Evolutionary conservation across 257 asterid species (phyloP), one percentile per base, ranked within the genome.

Genomic region (Henckelia pumila): DNA sequence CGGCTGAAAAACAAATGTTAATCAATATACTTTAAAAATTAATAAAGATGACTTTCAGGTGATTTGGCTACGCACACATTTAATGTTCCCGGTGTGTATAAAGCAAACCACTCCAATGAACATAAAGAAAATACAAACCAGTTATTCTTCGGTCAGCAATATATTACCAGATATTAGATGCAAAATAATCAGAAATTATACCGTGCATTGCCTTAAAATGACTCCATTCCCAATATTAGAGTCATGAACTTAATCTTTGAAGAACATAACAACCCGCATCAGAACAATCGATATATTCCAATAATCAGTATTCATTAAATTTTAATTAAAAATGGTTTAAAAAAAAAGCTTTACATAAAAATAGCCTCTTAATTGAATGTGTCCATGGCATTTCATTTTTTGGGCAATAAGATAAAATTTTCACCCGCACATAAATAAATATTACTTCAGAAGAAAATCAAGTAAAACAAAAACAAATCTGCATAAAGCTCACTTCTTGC

Each of bases 1-100:
- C 11, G 8, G 64, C 83, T 79, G 75, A 56, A 59, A 57, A 32
- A 23, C 50, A 29, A 58, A 37, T 3, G 19, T 17, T 7, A 0
- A n/a, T n/a, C n/a, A n/a, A 0, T 9, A 52, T 23, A 35, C 20
- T 33, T n/a, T 13, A 26, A 32, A 67, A 67, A 55, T 1, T 6
- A 14, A 50, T 66, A 40, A 40, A 40, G 19, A 22, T 60, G 25
- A 24, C 22, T 47, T 26, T 35, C 67, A 40, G 56, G 67, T 59
- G 20, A 62, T 7, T 66, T 25, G 22, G 7, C 6, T 8, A 5
- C 28, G 49, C 11, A 53, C 28, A 29, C 23, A 3, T 3, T 11
- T 3, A 14, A 40, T 13, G 19, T 14, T 40, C 19, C n/a, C n/a
- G 11, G 52, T 3, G n/a, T 37, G 2, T 40, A 40, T 13, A 14